Conservation (phyloP, 2,329 filamentous ascomycete species). For the Cordyceps cicadae region DNA sequence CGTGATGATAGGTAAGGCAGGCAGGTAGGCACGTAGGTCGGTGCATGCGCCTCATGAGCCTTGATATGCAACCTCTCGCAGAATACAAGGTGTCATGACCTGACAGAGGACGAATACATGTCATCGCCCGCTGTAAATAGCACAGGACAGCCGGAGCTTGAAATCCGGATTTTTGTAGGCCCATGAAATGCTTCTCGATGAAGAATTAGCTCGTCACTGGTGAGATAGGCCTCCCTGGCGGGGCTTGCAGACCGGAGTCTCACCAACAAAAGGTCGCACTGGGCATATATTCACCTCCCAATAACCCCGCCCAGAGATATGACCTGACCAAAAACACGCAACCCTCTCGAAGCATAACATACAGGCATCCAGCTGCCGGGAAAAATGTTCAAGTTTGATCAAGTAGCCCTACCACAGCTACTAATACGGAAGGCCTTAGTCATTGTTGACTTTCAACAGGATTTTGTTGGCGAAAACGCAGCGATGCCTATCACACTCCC, state of each 20-base stretch:
- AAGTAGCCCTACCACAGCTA: conserved; percentile 46
- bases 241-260: background rate
- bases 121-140: background rate
- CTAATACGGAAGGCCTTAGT: conserved; percentile 63
- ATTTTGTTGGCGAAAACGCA: conserved; percentile 66
- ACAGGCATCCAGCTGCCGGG: background rate
- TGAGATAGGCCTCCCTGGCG: too few species aligned
- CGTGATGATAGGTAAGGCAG: too few species aligned
- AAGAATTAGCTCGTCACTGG: too few species aligned
- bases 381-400: conserved; percentile 49
- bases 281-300: background rate
- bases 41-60: too few species aligned
- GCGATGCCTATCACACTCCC: conserved; percentile 58
- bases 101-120: background rate
- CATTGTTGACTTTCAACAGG: conserved; percentile 81
- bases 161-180: too few species aligned
- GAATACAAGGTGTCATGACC: background rate
- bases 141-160: too few species aligned
- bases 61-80: background rate
- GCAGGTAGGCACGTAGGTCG: too few species aligned
- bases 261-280: conserved; percentile 3
- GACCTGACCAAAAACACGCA: background rate
- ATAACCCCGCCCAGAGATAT: background rate
- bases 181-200: too few species aligned
- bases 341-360: background rate